These are phyloP conservation scores for Saccharomyces hybrid DNA, from an alignment of 1,139 yeast genomes.

Conservation along the genomic window DNA sequence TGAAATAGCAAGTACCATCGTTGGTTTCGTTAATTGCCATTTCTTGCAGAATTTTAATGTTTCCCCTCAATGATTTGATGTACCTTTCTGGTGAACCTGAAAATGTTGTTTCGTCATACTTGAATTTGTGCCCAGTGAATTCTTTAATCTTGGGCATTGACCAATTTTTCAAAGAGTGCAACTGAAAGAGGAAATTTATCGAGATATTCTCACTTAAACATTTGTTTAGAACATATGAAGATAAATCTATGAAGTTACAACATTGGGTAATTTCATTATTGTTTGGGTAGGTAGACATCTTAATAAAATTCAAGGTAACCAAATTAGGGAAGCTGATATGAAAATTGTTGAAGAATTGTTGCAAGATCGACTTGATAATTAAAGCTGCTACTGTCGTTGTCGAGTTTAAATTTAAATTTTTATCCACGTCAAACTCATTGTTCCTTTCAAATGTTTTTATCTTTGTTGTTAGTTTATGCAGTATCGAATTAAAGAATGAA, in stretches of 20 bases:
- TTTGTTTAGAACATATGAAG: constrained; percentile 14
- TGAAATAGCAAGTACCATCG: constrained; percentile 23
- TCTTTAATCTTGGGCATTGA: constrained; percentile 13
- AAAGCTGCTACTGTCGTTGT: background rate
- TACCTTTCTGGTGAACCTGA: constrained; percentile 14
- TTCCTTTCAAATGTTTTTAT: background rate
- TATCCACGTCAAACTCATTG: background rate
- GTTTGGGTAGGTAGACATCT: constrained; percentile 1
- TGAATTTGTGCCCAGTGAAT: constrained; percentile 24
- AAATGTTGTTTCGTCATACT: constrained; percentile 17
- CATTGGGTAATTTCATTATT: constrained; percentile 9
- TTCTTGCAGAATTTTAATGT: constrained; percentile 14
- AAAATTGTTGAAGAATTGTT: constrained; percentile 9
- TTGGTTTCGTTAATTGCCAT: constrained; percentile 16
- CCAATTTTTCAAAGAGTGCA: constrained; percentile 25
- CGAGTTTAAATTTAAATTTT: background rate
- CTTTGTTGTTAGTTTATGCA: constrained; percentile 4
- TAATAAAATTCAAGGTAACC: constrained; percentile 10
- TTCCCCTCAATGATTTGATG: constrained; percentile 11
- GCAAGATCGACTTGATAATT: constrained; percentile 8
- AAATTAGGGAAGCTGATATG: constrained; percentile 12
- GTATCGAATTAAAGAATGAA: constrained; percentile 12
- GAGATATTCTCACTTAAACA: constrained; percentile 10
- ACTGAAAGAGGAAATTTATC: constrained; percentile 12
- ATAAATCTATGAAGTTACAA: constrained; percentile 22